These are phyloP conservation scores for Acrasis kona DNA, from an alignment of 78 protist species.

Conservation along the genomic window DNA sequence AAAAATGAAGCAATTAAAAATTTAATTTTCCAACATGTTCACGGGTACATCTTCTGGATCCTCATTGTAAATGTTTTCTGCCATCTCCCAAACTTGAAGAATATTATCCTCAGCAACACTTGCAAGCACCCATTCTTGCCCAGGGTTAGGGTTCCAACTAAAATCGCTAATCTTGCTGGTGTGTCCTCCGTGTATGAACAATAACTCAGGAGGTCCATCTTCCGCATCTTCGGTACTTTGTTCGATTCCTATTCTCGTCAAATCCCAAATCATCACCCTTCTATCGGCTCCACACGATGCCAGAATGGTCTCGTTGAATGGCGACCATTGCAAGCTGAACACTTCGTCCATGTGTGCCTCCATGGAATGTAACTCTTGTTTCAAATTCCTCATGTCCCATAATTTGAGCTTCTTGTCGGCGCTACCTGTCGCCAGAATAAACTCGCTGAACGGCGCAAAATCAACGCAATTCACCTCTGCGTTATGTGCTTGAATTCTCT, in stretches of 20 bases:
- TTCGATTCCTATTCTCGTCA: constrained; percentile 73
- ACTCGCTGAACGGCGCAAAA: constrained; percentile 78
- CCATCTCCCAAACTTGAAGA: constrained; percentile 91
- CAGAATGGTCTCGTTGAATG: constrained; percentile 74
- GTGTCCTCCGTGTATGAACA: constrained; percentile 96
- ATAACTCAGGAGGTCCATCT: constrained; percentile 92
- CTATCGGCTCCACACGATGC: constrained; percentile 74
- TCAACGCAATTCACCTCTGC: constrained; percentile 76
- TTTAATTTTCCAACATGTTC: background rate
- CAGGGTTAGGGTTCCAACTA: constrained; percentile 63
- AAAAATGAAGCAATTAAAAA: background rate
- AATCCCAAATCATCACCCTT: constrained; percentile 83
- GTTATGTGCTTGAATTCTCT: constrained; percentile 17
- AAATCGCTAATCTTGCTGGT: constrained; percentile 79
- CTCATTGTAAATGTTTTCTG: constrained; percentile 10
- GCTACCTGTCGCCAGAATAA: constrained; percentile 73
- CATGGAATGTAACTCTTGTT: constrained; percentile 47
- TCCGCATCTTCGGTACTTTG: constrained; percentile 84
- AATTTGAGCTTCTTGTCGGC: constrained; percentile 59
- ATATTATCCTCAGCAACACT: constrained; percentile 89
- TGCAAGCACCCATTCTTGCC: constrained; percentile 78
- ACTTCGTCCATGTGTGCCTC: constrained; percentile 58
- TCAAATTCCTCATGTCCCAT: constrained; percentile 85
- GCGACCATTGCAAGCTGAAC: constrained; percentile 68
- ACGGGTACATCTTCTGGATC: background rate